Percentiles rank a stretch among this genome's conserved stretches.
phyloP scores from a whole-genome alignment of 257 asterid genomes.

The Osmanthus fragrans region DNA sequence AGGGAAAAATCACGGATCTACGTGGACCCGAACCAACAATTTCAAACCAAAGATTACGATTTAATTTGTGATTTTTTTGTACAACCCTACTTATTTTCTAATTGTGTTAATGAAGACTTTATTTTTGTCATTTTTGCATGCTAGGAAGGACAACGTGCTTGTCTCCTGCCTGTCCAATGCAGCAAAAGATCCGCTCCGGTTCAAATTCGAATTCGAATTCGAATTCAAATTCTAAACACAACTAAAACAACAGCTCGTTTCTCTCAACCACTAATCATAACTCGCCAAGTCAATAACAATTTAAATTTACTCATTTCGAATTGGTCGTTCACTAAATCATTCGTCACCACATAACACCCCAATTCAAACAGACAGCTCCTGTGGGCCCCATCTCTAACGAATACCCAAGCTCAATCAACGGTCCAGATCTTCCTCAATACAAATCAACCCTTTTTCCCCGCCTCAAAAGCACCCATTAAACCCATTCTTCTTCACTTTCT shows the following conservation, averaged over 20 bases:
- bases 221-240: slow-evolving; percentile 25
- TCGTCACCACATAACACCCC: not conserved
- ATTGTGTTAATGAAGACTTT: not conserved
- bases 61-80: too few relatives aligned
- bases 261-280: slow-evolving; percentile 21
- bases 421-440: slow-evolving; percentile 43
- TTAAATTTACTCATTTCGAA: not conserved
- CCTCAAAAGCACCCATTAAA: slow-evolving; percentile 51
- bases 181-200: slow-evolving; percentile 18
- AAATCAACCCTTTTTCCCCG: slow-evolving; percentile 50
- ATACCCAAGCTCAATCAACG: slow-evolving; percentile 48
- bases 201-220: slow-evolving; percentile 65
- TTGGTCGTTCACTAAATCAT: slow-evolving; percentile 21
- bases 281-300: not conserved
- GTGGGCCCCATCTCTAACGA: slow-evolving; percentile 67
- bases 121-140: slow-evolving; percentile 3
- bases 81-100: not conserved
- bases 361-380: slow-evolving; percentile 35
- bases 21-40: too few relatives aligned
- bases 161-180: slow-evolving; percentile 41
- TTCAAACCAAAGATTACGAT: too few relatives aligned
- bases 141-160: not conserved
- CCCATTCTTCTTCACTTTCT: slow-evolving; percentile 10
- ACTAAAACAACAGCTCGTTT: slow-evolving; percentile 30
- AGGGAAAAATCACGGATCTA: too few relatives aligned